Conservation (phyloP, 225 moss, liverwort and hornwort genomes). For the Climacium dendroides region DNA sequence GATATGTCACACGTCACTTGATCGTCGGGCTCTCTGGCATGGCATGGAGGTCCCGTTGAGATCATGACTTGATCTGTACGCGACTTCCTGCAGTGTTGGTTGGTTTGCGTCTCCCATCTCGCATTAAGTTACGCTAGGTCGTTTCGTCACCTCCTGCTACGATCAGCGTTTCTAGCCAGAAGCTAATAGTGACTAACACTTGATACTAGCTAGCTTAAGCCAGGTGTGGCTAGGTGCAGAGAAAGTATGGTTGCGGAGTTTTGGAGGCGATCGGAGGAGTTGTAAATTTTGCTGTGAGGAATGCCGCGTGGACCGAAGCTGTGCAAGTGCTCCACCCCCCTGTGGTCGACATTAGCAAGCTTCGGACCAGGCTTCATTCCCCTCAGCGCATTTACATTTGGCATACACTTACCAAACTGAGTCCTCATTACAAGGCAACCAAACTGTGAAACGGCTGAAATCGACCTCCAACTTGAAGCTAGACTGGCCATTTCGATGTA, state of each 20-base stretch:
- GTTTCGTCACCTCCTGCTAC: not conserved
- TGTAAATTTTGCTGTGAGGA: constrained; percentile 51
- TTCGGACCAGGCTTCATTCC: constrained; percentile 74
- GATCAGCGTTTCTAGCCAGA: not conserved
- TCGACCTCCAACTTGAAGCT: not conserved
- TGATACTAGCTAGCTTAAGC: not conserved
- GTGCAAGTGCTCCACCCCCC: not conserved
- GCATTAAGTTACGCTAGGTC: not conserved
- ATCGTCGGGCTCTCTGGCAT: not conserved
- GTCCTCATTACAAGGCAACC: not conserved
- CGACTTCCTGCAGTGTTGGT: not conserved
- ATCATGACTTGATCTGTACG: not conserved
- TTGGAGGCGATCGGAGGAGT: not conserved
- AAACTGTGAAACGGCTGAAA: not conserved
- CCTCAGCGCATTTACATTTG: constrained; percentile 46
- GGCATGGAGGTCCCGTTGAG: not conserved
- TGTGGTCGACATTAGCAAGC: not conserved
- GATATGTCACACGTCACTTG: not conserved
- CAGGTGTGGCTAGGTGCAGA: not conserved
- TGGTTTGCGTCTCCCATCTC: not conserved
- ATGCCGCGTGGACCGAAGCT: constrained; percentile 53
- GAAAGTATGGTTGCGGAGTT: not conserved
- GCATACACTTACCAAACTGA: not conserved
- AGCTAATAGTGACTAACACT: not conserved
- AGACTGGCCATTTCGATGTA: not conserved